Percentiles rank a stretch among this genome's conserved stretches.
Conservation (phyloP, 225 moss, liverwort and hornwort genomes). For the Thuidium tamariscinum region DNA sequence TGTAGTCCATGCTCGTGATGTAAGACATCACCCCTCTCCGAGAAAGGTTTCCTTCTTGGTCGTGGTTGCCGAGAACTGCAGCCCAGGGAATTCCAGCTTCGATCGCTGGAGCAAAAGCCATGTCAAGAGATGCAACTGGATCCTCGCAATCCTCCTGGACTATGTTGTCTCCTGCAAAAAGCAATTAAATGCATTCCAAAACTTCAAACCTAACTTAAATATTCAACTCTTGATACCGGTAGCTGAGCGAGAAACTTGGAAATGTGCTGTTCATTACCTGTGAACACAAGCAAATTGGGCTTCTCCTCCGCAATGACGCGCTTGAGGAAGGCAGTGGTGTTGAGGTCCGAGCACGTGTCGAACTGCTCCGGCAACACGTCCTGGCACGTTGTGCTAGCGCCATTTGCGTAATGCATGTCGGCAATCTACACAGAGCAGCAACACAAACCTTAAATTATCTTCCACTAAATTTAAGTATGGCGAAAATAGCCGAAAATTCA, state of each 20-base stretch:
- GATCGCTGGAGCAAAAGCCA: conserved; percentile 55
- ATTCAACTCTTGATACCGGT: neutral
- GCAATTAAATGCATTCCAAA: neutral
- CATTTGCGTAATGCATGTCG: conserved; percentile 64
- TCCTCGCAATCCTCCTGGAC: conserved; percentile 42
- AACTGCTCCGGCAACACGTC: conserved; percentile 47
- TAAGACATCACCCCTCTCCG: conserved; percentile 44
- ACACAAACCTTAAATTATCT: neutral
- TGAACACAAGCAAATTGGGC: conserved; percentile 48
- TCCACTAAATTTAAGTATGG: no score
- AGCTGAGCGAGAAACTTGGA: neutral
- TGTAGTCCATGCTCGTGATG: conserved; percentile 46
- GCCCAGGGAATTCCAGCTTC: conserved; percentile 50
- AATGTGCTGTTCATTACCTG: conserved; percentile 16
- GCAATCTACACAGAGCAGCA: conserved; percentile 22
- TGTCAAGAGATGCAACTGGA: conserved; percentile 28
- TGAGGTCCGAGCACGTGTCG: conserved; percentile 49
- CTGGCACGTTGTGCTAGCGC: conserved; percentile 35
- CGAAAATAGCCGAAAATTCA: neutral
- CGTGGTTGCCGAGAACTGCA: conserved; percentile 59
- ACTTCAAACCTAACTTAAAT: no score
- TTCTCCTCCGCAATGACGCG: conserved; percentile 47
- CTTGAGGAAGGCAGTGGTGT: conserved; percentile 53
- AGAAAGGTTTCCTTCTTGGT: conserved; percentile 43
- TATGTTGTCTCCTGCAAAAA: conserved; percentile 49